Base-by-base conservation (phyloP, 345 rosid genomes). In the Rhizophora apiculata region DNA sequence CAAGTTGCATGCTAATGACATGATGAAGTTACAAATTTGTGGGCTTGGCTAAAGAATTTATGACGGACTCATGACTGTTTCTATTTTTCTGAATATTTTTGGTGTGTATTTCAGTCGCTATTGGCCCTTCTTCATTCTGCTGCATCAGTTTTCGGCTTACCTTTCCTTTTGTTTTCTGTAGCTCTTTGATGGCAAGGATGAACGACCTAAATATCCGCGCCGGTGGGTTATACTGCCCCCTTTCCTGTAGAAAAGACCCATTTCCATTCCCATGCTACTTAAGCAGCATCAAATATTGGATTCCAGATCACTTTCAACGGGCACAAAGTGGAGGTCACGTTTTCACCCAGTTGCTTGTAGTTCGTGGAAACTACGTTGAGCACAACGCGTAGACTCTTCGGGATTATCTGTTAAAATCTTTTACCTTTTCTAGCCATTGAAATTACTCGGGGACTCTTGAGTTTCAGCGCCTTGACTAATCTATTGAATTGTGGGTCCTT, bases 151-250 rank as follows among this genome's bases (percentile, higher is more conserved):
- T 34, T 24, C 36, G 19, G 16, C 22, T 65, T 36, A 55, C 21
- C 61, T 68, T 8, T n/a, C 57, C 8, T 55, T 16, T 71, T 67
- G 55, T 54, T n/a, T 30, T 67, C 61, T 63, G 73, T 88, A 95
- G 99, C 80, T 92, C 68, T 95, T 95, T 59, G 96, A 95, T 71
- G 99, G 97, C 29, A 95, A 90, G 80, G 96, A 92, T 18, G 99
- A 98, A 39, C 87, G 87, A 71, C 93, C 92, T 0, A 86, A 81
- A 81, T 92, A 92, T 82, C 99, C 97, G 32, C 85, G 96, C 61
- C 81, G 99, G 76, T 95, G 97, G 96, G 87, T 95, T 20, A 90
- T 95, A 61, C 78, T 92, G 31, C 98, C 98, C n/a, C 98, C 96
- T 27, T 89, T 92, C 82, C 87, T 92, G 79, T 92, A 91, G 78